Evolutionary conservation across 179 eudicot species (phyloP).

Genomic region (Sideroxylon spinosum): DNA sequence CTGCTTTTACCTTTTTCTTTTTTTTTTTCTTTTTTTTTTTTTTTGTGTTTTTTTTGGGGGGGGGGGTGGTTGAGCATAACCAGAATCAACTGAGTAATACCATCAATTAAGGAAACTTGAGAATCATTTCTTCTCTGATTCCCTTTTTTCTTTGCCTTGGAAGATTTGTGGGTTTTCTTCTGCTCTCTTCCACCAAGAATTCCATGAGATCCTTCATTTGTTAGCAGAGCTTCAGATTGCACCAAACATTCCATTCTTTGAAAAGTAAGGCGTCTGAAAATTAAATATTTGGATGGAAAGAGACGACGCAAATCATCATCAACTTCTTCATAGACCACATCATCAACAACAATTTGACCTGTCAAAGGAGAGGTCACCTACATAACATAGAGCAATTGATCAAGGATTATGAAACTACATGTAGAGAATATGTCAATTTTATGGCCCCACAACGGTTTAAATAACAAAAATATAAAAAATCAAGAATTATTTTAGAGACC

Average conservation of each 20-base stretch:
- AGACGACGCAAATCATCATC: conserved; percentile 44
- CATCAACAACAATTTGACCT: conserved; percentile 77
- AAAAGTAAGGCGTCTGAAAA: conserved; percentile 81
- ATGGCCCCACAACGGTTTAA: neutral
- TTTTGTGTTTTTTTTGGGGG: too few relatives aligned
- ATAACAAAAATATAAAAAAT: neutral
- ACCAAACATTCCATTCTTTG: conserved; percentile 72
- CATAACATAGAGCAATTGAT: conserved; percentile 19
- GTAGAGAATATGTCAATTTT: neutral
- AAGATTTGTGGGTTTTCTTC: conserved; percentile 36
- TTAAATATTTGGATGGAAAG: conserved; percentile 44
- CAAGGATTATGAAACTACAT: neutral
- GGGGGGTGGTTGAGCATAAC: neutral
- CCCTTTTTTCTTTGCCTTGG: conserved; percentile 52
- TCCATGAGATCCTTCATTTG: conserved; percentile 27
- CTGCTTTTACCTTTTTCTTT: too few relatives aligned
- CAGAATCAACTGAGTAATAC: conserved; percentile 30
- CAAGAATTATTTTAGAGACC: neutral
- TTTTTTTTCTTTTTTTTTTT: too few relatives aligned
- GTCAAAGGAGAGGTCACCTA: conserved; percentile 76
- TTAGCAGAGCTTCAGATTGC: conserved; percentile 89
- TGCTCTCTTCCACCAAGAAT: conserved; percentile 27
- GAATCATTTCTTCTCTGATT: conserved; percentile 37
- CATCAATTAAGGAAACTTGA: conserved; percentile 30
- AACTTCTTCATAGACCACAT: conserved; percentile 71